Base-by-base conservation (phyloP, 2,329 filamentous ascomycete genomes). In the Monosporascus sp. region DNA sequence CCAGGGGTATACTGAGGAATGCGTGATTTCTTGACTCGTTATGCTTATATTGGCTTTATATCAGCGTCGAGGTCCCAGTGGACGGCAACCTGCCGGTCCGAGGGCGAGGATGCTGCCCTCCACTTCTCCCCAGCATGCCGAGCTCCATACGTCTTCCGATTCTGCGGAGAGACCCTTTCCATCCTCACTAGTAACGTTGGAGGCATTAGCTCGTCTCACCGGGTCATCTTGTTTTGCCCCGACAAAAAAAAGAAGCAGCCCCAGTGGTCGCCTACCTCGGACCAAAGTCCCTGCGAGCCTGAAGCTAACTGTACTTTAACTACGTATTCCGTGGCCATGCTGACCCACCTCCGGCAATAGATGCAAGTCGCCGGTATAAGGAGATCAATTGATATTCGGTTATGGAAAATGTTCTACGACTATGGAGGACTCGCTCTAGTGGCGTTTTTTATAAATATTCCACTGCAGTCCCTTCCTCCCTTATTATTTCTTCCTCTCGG, bases 251-350 rank as follows among this genome's bases (percentile, higher is more conserved):
- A n/a, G n/a, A 2, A 1, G 50, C 37, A 44, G 46, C 38, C 57
- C 53, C n/a, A 56, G 58, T 63, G 58, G 60, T 64, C 56, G 53
- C 61, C 58, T 57, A 53, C 61, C 63, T 71, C 70, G 70, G 70
- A 65, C 60, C 67, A 72, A 71, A 70, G 65, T 71, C 67, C 56
- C 63, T 58, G 63, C 68, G 69, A 70, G 61, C 59, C 58, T 54
- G 52, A 61, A 49, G 54, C 59, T 62, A 52, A 56, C 39, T 61
- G 55, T 59, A 62, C 63, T 59, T 60, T 58, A 57, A 52, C 57
- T 51, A 48, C 56, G 56, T 43, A 49, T 56, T 54, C 44, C 54
- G 35, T 51, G 49, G 50, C 35, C 20, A 27, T 55, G 55, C 51
- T 58, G 63, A 63, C 60, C 63, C 60, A 64, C 61, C 59, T 66